A percentile compares a stretch with the other conserved stretches of the same genome.
phyloP scores from a whole-genome alignment of 2,329 filamentous ascomycete species.

The Ophiostoma ulmi region DNA sequence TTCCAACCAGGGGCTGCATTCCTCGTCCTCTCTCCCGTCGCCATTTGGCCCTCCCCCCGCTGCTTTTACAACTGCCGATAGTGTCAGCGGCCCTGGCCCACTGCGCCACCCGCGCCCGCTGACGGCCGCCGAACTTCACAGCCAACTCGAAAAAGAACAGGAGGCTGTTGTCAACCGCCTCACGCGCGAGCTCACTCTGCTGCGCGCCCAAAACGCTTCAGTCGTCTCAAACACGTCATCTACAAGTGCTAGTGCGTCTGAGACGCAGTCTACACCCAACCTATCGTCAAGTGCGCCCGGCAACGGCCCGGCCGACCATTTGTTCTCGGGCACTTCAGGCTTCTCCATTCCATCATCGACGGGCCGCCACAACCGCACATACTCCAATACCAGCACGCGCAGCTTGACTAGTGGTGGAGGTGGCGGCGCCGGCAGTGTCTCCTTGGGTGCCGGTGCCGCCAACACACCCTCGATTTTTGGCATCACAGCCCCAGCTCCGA shows the following conservation, averaged over 20 bases:
- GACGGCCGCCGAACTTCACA: slow-evolving; percentile 82
- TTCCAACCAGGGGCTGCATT: slow-evolving; percentile 44
- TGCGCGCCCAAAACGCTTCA: slow-evolving; percentile 68
- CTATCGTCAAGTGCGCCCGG: background rate
- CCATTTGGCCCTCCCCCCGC: slow-evolving; percentile 32
- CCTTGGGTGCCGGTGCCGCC: slow-evolving; percentile 35
- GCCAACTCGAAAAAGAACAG: slow-evolving; percentile 89
- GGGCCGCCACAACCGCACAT: slow-evolving; percentile 51
- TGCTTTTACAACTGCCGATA: slow-evolving; percentile 41
- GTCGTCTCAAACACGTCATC: slow-evolving; percentile 63
- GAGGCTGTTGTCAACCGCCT: slow-evolving; percentile 93
- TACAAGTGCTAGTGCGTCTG: slow-evolving; percentile 46
- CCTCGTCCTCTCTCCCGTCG: slow-evolving; percentile 41
- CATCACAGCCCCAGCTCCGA: slow-evolving; percentile 43
- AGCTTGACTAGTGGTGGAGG: slow-evolving; percentile 40
- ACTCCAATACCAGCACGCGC: slow-evolving; percentile 50
- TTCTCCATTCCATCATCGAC: slow-evolving; percentile 53
- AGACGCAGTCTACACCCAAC: slow-evolving; percentile 34
- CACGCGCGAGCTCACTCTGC: slow-evolving; percentile 77
- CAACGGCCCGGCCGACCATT: slow-evolving; percentile 40
- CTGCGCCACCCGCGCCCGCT: slow-evolving; percentile 80
- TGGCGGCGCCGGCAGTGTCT: background rate
- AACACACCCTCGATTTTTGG: slow-evolving; percentile 40
- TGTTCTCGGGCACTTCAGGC: slow-evolving; percentile 53
- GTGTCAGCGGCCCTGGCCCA: slow-evolving; percentile 58